Conservation (phyloP, 1,284 basidiomycete species). For the Caloboletus inedulis region DNA sequence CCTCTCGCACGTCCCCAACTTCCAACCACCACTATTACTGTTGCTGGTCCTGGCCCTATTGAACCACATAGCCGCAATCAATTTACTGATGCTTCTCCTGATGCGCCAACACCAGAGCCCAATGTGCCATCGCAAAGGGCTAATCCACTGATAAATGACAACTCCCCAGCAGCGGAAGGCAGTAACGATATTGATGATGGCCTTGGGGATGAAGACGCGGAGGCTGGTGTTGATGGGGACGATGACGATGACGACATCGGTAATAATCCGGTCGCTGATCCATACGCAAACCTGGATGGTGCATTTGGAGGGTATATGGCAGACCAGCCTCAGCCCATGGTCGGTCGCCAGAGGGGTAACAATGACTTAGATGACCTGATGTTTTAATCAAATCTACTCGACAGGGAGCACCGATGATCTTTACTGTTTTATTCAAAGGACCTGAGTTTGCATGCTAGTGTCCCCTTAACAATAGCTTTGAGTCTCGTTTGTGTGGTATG, state of each 20-base stretch:
- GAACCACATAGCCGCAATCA: slow-evolving; percentile 40
- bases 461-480: slow-evolving; percentile 1
- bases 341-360: slow-evolving; percentile 18
- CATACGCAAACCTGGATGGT: slow-evolving; percentile 70
- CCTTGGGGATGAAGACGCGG: slow-evolving; percentile 15
- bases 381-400: slow-evolving; percentile 38
- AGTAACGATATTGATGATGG: neutral
- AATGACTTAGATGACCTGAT: slow-evolving; percentile 50
- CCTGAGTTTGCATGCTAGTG: slow-evolving; percentile 8
- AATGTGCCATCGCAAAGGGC: slow-evolving; percentile 9
- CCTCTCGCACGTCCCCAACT: slow-evolving; percentile 53
- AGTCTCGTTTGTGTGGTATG: slow-evolving; percentile 14
- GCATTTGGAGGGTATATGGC: slow-evolving; percentile 68
- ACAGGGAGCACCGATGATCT: neutral
- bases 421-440: neutral
- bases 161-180: neutral
- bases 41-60: slow-evolving; percentile 66
- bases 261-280: slow-evolving; percentile 44
- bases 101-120: slow-evolving; percentile 18
- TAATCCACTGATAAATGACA: slow-evolving; percentile 7
- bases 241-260: slow-evolving; percentile 37
- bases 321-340: slow-evolving; percentile 61
- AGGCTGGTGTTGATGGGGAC: slow-evolving; percentile 25
- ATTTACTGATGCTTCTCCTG: slow-evolving; percentile 24
- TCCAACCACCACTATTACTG: slow-evolving; percentile 44